Base-by-base conservation (phyloP, 495 filamentous ascomycete species). In the Aspergillus sclerotioniger region DNA sequence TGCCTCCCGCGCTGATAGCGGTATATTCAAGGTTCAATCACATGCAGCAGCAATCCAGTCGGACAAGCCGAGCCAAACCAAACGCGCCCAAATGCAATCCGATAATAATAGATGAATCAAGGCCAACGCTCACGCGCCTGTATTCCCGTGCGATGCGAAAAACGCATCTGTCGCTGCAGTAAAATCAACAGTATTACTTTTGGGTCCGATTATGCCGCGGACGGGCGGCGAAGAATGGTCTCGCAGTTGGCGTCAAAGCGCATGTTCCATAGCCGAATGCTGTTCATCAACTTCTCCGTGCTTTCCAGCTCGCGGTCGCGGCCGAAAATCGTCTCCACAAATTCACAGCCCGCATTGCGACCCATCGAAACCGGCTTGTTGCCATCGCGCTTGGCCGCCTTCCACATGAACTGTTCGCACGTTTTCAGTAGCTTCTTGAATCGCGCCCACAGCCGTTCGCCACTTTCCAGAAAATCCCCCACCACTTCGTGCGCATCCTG, bases 211-310 rank as follows among this genome's bases (percentile, higher is more conserved):
- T 51, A 35, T 16, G 21, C 19, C 0, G 61, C 58, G 16, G 63
- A 64, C 50, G 73, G 67, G 19, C 69, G 79, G 65, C 83, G 83
- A 53, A 98, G 77, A 55, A 97, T 94, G 8, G 90, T 88, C 66
- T 97, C 93, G 77, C 91, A 96, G 80, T 97, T 96, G 68, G 90
- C 90, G 67, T 97, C 92, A 68, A 97, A 98, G 19, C 94, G 87
- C 76, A 96, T 86, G 67, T 89, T 91, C 92, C 94, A 98, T 10
- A 93, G 80, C n/a, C 88, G 85, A 69, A 97, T 87, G 53, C 87
- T 87, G 61, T 88, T 84, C 94, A 98, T 97, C 74, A 98, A 81
- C 75, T 87, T 88, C 80, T 98, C 90, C n/a, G 94, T 97, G 69
- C 86, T 86, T 71, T 96, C 89, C 41, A 96, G 80, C 71, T 96